Evolutionary conservation across 1,139 yeast species (phyloP).

Genomic region (Blastobotrys niveus): DNA sequence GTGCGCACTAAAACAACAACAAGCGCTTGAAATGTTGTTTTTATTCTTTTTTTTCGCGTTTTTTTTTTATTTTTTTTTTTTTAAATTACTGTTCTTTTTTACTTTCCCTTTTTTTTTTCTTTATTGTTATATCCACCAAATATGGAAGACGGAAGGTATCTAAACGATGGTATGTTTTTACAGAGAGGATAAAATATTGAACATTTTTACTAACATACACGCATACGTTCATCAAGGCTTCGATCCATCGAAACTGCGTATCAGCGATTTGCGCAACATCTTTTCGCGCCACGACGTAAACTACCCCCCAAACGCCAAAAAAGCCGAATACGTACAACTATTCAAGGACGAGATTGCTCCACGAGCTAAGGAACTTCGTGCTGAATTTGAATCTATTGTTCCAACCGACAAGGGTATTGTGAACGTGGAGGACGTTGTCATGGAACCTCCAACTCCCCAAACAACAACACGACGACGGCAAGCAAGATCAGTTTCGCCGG

Average conservation of each 20-base stretch:
- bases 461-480: slow-evolving; percentile 2
- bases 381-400: slow-evolving; percentile 26
- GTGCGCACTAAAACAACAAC: no score
- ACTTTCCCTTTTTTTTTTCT: neutral
- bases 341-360: slow-evolving; percentile 48
- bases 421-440: slow-evolving; percentile 27
- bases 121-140: neutral
- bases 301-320: slow-evolving; percentile 57
- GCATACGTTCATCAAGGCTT: slow-evolving; percentile 40
- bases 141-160: slow-evolving; percentile 20
- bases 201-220: neutral
- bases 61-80: neutral
- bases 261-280: slow-evolving; percentile 59
- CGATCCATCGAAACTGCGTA: slow-evolving; percentile 55
- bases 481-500: slow-evolving; percentile 1
- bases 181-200: neutral
- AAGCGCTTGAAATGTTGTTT: no score
- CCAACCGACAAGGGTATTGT: slow-evolving; percentile 32
- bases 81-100: neutral
- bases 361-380: slow-evolving; percentile 36
- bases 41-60: neutral
- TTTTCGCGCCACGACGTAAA: slow-evolving; percentile 52
- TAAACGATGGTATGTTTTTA: slow-evolving; percentile 18
- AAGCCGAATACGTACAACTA: slow-evolving; percentile 50
- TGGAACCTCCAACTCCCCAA: slow-evolving; percentile 15